These are phyloP conservation scores for Pleurotus djamor DNA, from an alignment of 768 basidiomycete species.

Conservation along the genomic window DNA sequence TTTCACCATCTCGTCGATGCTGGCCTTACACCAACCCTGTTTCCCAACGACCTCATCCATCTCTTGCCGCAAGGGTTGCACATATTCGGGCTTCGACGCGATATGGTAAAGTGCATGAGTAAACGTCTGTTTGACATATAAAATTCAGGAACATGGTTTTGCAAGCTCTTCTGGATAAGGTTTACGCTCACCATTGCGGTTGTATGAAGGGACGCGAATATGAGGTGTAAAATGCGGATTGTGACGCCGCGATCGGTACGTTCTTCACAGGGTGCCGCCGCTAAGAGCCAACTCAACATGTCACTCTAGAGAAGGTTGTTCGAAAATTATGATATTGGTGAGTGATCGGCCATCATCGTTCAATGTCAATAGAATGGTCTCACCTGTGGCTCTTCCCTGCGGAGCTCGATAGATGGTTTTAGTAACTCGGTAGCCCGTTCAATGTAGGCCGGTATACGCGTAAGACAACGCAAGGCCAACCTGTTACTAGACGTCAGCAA, in stretches of 20 bases:
- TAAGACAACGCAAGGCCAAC: neutral
- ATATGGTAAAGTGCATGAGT: slow-evolving; percentile 20
- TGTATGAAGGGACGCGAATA: slow-evolving; percentile 33
- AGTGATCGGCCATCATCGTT: neutral
- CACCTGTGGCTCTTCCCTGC: neutral
- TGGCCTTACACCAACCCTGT: slow-evolving; percentile 27
- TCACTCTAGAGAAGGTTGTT: slow-evolving; percentile 13
- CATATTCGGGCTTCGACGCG: slow-evolving; percentile 17
- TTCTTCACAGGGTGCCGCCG: slow-evolving; percentile 9
- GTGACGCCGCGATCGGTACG: slow-evolving; percentile 8
- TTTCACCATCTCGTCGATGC: slow-evolving; percentile 25
- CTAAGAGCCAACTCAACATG: slow-evolving; percentile 17
- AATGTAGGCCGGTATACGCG: neutral
- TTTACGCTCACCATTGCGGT: slow-evolving; percentile 14
- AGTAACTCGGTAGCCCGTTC: neutral
- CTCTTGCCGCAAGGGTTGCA: slow-evolving; percentile 19
- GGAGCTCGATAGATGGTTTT: neutral
- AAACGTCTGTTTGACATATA: slow-evolving; percentile 12
- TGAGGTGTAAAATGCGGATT: slow-evolving; percentile 26
- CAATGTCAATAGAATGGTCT: neutral
- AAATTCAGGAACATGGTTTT: too few relatives aligned
- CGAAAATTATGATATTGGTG: too few relatives aligned
- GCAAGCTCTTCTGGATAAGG: too few relatives aligned
- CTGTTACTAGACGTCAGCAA: neutral
- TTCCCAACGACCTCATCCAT: slow-evolving; percentile 15